These are phyloP conservation scores for Kodamaea alishanica DNA, from an alignment of 1,139 yeast genomes.

Conservation along the genomic window DNA sequence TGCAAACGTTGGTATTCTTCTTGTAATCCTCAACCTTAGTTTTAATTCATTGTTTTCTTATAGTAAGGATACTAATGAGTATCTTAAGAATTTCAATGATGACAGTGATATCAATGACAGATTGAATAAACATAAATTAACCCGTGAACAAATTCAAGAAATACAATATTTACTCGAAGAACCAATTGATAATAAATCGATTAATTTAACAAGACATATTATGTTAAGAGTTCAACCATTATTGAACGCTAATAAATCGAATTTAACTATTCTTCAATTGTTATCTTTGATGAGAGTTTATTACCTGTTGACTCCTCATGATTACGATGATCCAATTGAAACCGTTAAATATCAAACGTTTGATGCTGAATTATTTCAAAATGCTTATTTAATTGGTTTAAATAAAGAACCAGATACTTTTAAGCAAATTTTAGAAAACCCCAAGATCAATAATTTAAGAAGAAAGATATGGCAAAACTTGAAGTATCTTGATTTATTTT, in stretches of 20 bases:
- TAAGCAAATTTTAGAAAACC: slow-evolving; percentile 9
- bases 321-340: slow-evolving; percentile 10
- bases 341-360: slow-evolving; percentile 10
- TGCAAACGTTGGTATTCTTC: slow-evolving; percentile 30
- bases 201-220: slow-evolving; percentile 4
- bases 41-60: slow-evolving; percentile 29
- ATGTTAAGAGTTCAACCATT: slow-evolving; percentile 6
- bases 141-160: slow-evolving; percentile 1
- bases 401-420: slow-evolving; percentile 17
- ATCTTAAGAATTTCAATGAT: slow-evolving; percentile 4
- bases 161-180: slow-evolving; percentile 3
- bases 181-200: slow-evolving; percentile 4
- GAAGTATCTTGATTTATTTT: slow-evolving; percentile 24
- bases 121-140: slow-evolving; percentile 3
- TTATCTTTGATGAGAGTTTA: slow-evolving; percentile 8
- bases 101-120: slow-evolving; percentile 1
- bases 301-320: slow-evolving; percentile 6
- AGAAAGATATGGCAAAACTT: slow-evolving; percentile 21
- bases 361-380: slow-evolving; percentile 14
- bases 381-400: slow-evolving; percentile 16
- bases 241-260: slow-evolving; percentile 5
- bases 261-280: slow-evolving; percentile 7
- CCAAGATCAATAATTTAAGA: slow-evolving; percentile 12
- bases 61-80: slow-evolving; percentile 5
- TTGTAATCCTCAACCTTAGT: slow-evolving; percentile 28